Percentiles rank a stretch among this genome's conserved stretches.
Conservation (phyloP, 1,284 basidiomycete species). For the Peniophora sp. region DNA sequence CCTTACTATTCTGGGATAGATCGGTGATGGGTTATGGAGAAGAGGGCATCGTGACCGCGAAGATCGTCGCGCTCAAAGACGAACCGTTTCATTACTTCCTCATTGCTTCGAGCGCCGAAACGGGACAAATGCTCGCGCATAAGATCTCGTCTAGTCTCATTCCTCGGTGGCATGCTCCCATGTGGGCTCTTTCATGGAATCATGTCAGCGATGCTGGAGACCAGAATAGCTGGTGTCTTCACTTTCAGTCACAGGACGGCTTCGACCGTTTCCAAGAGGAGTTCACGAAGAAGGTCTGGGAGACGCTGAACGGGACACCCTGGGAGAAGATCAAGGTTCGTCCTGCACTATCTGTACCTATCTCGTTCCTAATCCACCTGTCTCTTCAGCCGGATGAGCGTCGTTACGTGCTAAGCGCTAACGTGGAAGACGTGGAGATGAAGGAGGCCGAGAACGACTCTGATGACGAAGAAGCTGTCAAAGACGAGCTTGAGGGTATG, state of each 20-base stretch:
- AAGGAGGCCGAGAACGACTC: conserved; percentile 65
- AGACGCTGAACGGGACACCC: conserved; percentile 66
- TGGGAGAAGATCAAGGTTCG: conserved; percentile 80
- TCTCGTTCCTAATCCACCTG: conserved; percentile 15
- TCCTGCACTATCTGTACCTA: neutral
- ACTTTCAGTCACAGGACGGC: conserved; percentile 52
- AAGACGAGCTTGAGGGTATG: conserved; percentile 47
- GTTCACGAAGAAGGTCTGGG: conserved; percentile 77
- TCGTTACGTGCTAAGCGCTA: conserved; percentile 64
- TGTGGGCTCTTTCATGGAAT: conserved; percentile 82
- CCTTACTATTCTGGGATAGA: conserved; percentile 71
- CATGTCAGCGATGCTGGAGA: conserved; percentile 51
- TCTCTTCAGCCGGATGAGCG: conserved; percentile 61
- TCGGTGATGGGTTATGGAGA: conserved; percentile 63
- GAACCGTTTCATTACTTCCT: conserved; percentile 58
- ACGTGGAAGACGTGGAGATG: conserved; percentile 82
- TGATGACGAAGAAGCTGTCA: conserved; percentile 70
- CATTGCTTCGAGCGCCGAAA: conserved; percentile 42
- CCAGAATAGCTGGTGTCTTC: conserved; percentile 79
- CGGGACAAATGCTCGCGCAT: conserved; percentile 49
- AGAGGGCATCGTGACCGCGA: conserved; percentile 68
- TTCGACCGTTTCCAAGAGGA: conserved; percentile 61
- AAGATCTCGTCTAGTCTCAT: conserved; percentile 68
- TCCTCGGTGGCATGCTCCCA: conserved; percentile 55
- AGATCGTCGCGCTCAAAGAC: conserved; percentile 49